Evolutionary conservation across 2,329 filamentous ascomycete genomes (phyloP).

Genomic region (Trichoderma semiorbis): DNA sequence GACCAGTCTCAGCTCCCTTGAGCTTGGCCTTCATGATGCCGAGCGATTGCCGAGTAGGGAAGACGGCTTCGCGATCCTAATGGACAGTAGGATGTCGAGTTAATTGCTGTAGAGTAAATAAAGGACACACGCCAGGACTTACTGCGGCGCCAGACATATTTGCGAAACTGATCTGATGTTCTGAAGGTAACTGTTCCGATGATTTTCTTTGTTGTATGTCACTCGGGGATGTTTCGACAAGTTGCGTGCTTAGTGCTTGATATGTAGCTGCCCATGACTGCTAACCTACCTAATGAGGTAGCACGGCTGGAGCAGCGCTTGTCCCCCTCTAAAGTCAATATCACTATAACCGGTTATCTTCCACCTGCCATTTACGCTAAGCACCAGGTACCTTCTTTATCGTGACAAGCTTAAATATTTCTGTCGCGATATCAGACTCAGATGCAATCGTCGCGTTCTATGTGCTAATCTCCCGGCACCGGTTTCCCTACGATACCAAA

Average conservation of each 20-base stretch:
- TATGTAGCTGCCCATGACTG: background rate
- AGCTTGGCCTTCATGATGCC: slow-evolving; percentile 97
- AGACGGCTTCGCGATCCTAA: slow-evolving; percentile 91
- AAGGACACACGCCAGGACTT: background rate
- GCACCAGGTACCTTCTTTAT: slow-evolving; percentile 1
- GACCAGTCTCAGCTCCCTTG: slow-evolving; percentile 86
- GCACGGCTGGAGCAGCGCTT: background rate
- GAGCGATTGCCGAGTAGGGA: slow-evolving; percentile 94
- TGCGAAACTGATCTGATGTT: background rate
- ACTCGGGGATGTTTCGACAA: background rate
- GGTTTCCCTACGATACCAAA: background rate
- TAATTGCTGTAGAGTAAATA: background rate
- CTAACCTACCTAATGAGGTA: background rate
- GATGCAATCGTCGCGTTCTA: background rate
- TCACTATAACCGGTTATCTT: slow-evolving; percentile 17
- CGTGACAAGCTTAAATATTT: slow-evolving; percentile 6
- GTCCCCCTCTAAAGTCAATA: slow-evolving; percentile 2
- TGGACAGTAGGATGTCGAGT: slow-evolving; percentile 19
- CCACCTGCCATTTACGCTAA: slow-evolving; percentile 12
- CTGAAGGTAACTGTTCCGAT: background rate
- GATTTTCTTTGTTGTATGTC: background rate
- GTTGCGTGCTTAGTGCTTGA: background rate
- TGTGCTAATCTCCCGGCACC: background rate
- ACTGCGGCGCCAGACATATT: slow-evolving; percentile 36
- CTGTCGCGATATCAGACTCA: background rate